phyloP scores from a whole-genome alignment of 306 rosid genomes.

The Gastrolobium villosum region DNA sequence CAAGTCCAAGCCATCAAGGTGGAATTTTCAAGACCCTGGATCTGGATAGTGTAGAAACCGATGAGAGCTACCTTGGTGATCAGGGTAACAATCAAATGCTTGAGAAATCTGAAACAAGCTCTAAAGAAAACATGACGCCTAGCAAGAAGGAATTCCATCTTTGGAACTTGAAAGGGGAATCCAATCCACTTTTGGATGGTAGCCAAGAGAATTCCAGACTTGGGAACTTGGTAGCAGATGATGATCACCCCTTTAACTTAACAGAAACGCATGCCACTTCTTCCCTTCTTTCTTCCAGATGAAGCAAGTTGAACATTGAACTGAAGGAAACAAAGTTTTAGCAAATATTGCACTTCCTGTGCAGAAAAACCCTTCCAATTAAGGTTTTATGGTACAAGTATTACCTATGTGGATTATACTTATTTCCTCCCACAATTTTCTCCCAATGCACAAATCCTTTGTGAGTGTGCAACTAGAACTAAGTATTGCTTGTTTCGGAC shows the following conservation, averaged over 20 bases:
- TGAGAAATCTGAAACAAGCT: slow-evolving; percentile 49
- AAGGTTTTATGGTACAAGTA: neutral
- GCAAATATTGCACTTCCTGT: neutral
- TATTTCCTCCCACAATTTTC: neutral
- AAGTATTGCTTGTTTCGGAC: neutral
- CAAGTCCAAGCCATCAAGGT: neutral
- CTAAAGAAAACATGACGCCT: slow-evolving; percentile 63
- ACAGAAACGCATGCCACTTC: slow-evolving; percentile 48
- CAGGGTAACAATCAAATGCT: slow-evolving; percentile 39
- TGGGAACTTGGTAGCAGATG: slow-evolving; percentile 49
- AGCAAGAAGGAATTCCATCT: slow-evolving; percentile 52
- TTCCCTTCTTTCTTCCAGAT: slow-evolving; percentile 58
- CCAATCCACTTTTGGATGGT: slow-evolving; percentile 52
- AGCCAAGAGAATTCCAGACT: slow-evolving; percentile 28
- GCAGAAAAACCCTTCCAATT: neutral
- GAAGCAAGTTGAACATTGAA: neutral
- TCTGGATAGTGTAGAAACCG: slow-evolving; percentile 28
- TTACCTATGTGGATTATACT: neutral
- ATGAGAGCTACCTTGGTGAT: slow-evolving; percentile 30
- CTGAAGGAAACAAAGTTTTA: neutral
- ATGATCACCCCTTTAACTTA: slow-evolving; percentile 66
- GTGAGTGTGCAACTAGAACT: neutral
- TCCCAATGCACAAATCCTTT: neutral
- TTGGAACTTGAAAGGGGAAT: slow-evolving; percentile 54
- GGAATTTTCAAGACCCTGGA: slow-evolving; percentile 17